Percentiles rank a stretch among this genome's conserved stretches.
phyloP scores from a whole-genome alignment of 2,329 filamentous ascomycete species.

The Penicillium sp. region DNA sequence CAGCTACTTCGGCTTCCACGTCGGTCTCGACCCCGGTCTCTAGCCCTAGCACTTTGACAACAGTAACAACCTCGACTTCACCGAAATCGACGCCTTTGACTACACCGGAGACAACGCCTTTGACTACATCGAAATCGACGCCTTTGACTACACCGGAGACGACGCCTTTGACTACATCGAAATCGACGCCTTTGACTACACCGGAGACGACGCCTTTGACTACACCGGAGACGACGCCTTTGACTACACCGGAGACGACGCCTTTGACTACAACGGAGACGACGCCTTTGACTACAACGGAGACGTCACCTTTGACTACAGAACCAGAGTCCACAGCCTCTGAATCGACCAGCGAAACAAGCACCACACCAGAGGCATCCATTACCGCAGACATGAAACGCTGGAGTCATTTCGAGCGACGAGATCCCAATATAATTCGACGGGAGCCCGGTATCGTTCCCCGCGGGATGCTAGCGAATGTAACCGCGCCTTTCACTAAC shows the following conservation, averaged over 20 bases:
- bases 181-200: no score
- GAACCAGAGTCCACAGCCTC: slow-evolving; percentile 1
- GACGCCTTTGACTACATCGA: no score
- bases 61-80: slow-evolving; percentile 4
- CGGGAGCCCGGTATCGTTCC: slow-evolving; percentile 16
- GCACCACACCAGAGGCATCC: slow-evolving; percentile 6
- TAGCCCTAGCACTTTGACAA: slow-evolving; percentile 7
- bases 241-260: no score
- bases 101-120: no score
- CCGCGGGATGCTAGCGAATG: slow-evolving; percentile 14
- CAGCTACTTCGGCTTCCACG: not conserved
- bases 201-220: no score
- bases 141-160: no score
- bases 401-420: not conserved
- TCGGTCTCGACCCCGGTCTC: not conserved
- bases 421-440: not conserved
- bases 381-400: not conserved
- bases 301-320: slow-evolving; percentile 8
- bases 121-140: no score
- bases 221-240: no score
- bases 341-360: not conserved
- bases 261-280: no score
- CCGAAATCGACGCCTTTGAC: no score
- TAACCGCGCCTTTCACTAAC: slow-evolving; percentile 21
- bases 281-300: no score